Conservation (phyloP, 108 stramenopile genomes). For the Cyclotella cryptica region DNA sequence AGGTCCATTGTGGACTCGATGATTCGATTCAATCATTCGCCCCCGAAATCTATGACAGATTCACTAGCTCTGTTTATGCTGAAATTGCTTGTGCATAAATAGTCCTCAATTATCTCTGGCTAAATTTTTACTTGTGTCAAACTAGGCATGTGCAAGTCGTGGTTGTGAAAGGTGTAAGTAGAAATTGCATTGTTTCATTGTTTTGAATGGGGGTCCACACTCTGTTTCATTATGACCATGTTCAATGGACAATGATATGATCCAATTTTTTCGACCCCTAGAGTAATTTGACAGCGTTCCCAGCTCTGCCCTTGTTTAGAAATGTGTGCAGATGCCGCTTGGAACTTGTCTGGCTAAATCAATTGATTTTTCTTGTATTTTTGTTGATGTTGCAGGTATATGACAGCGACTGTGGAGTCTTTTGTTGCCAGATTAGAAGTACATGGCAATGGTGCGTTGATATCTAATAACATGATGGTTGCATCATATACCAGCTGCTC, state of each 20-base stretch:
- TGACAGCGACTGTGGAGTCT: too few species aligned
- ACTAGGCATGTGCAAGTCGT: neutral
- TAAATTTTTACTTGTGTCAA: neutral
- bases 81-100: neutral
- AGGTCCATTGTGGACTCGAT: neutral
- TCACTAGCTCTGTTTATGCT: too few species aligned
- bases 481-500: too few species aligned
- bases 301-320: constrained; percentile 7
- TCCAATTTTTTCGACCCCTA: constrained; percentile 51
- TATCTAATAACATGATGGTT: too few species aligned
- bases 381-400: neutral
- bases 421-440: too few species aligned
- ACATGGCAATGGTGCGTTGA: too few species aligned
- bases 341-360: neutral
- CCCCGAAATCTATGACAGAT: constrained; percentile 1
- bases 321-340: constrained; percentile 14
- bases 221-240: constrained; percentile 42
- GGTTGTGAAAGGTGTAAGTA: too few species aligned
- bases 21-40: constrained; percentile 8
- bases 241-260: constrained; percentile 27
- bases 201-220: constrained; percentile 54
- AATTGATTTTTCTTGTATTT: neutral
- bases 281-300: constrained; percentile 19
- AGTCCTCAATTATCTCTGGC: neutral
- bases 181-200: too few species aligned